Base-by-base conservation (phyloP, 331 rosid genomes). In the Quercus lobata region DNA sequence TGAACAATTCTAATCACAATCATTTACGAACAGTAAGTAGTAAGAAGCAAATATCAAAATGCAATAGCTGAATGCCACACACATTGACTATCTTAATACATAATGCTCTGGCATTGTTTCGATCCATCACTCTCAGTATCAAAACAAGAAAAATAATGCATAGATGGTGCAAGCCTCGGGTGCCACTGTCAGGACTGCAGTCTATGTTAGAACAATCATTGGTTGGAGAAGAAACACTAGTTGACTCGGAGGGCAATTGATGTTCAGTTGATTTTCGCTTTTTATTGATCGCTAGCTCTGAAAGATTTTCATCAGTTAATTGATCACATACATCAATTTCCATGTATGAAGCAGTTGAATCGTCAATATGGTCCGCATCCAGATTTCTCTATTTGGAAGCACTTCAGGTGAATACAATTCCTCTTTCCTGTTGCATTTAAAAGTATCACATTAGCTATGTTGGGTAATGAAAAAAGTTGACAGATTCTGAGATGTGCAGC, bases 321-420 rank as follows among this genome's bases (percentile, higher is more conserved):
- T 58, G 57, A 74, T 62, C 1, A 27, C 57, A 29, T 68, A 25
- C n/a, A 71, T 83, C 76, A 66, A 27, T 61, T 29, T 78, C 85
- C 80, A 46, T 30, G 60, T 75, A 79, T 15, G 30, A 25, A 49
- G 69, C 63, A 72, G 83, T 41, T 7, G 84, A 79, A 84, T 74
- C 83, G 21, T 30, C 69, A 14, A 25, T 74, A 55, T 71, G 70
- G 49, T 66, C 80, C 49, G 73, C 41, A 79, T 78, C 85, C 41
- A 80, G 87, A 78, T 87, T 84, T 88, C 89, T 87, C 80, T 89
- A 91, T 89, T 88, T 90, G 68, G 93, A 69, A 44, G 58, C 78
- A 78, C 74, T 30, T 75, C 82, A 76, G 14, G 82, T 63, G 85
- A 76, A 80, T 16, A 82, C 84, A 85, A 95, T 84, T 56, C 97